A percentile compares a stretch with the other conserved stretches of the same genome.
Conservation (phyloP, 257 asterid species). For the Solanum lycopersicoides region DNA sequence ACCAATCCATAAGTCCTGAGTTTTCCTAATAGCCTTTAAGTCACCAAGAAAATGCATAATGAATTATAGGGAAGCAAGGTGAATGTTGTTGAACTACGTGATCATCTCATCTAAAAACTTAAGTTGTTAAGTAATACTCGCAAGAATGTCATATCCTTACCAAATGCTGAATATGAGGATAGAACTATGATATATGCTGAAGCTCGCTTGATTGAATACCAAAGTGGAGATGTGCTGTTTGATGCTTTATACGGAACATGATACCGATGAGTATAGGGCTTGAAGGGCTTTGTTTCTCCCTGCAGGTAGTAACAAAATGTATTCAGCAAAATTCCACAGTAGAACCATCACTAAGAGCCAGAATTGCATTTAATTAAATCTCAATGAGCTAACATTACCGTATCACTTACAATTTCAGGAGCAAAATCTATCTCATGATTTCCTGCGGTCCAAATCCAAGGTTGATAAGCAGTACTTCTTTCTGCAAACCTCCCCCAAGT, state of each 20-base stretch:
- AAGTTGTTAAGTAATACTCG: not conserved
- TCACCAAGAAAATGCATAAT: not conserved
- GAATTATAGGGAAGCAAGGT: not conserved
- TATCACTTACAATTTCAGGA: slow-evolving; percentile 52
- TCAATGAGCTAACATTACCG: not conserved
- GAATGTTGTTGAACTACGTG: not conserved
- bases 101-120: not conserved
- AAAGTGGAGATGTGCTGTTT: slow-evolving; percentile 49
- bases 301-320: not conserved
- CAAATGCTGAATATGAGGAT: slow-evolving; percentile 61
- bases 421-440: slow-evolving; percentile 80
- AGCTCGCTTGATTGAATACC: slow-evolving; percentile 51
- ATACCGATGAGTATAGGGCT: slow-evolving; percentile 71
- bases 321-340: not conserved
- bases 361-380: not conserved
- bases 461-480: slow-evolving; percentile 70
- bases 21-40: not conserved
- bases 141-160: not conserved
- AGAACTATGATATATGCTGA: slow-evolving; percentile 47
- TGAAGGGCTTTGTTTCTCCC: slow-evolving; percentile 74
- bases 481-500: slow-evolving; percentile 81
- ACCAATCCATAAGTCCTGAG: not conserved
- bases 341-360: not conserved
- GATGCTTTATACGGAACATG: slow-evolving; percentile 50
- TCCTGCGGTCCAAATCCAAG: slow-evolving; percentile 86